Percentiles rank a stretch among this genome's conserved stretches.
Conservation (phyloP, 2,329 filamentous ascomycete genomes). For the Lachnellula suecica region DNA sequence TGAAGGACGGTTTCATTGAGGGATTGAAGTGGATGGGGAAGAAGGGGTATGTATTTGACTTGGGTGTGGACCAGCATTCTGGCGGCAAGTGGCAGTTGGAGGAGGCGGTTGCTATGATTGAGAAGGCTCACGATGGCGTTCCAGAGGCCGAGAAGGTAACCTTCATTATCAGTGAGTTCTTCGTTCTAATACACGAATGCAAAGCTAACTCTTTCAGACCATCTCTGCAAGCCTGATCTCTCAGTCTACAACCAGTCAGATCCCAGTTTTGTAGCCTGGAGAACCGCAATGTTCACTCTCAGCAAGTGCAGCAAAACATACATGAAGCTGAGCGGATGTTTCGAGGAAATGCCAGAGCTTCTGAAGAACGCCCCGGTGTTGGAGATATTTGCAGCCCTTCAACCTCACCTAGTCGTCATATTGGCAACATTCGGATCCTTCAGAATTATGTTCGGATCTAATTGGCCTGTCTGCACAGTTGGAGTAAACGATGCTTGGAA, state of each 20-base stretch:
- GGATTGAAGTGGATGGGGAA: constrained; percentile 64
- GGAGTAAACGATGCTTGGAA: constrained; percentile 62
- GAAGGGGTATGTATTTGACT: constrained; percentile 70
- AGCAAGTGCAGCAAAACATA: constrained; percentile 66
- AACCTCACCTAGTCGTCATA: constrained; percentile 71
- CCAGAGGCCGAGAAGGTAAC: constrained; percentile 53
- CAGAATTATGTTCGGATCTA: constrained; percentile 85
- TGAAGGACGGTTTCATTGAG: constrained; percentile 63
- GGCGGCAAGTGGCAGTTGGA: constrained; percentile 73
- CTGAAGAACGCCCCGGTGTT: constrained; percentile 48
- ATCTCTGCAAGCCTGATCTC: constrained; percentile 86
- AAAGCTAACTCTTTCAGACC: constrained; percentile 53
- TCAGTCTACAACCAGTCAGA: constrained; percentile 54
- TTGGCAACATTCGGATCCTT: constrained; percentile 69
- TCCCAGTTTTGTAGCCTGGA: constrained; percentile 63
- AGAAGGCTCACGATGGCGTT: constrained; percentile 61
- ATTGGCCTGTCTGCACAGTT: constrained; percentile 90
- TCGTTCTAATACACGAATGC: not conserved
- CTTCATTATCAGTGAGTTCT: constrained; percentile 33
- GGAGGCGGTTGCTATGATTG: constrained; percentile 70
- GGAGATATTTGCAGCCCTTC: constrained; percentile 61
- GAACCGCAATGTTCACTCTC: constrained; percentile 65
- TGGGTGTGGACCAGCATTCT: constrained; percentile 79
- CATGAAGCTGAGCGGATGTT: constrained; percentile 88
- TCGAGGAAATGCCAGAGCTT: constrained; percentile 70